Conservation (phyloP, 192 early-diverging fungal genomes). For the Coemansia furcata region DNA sequence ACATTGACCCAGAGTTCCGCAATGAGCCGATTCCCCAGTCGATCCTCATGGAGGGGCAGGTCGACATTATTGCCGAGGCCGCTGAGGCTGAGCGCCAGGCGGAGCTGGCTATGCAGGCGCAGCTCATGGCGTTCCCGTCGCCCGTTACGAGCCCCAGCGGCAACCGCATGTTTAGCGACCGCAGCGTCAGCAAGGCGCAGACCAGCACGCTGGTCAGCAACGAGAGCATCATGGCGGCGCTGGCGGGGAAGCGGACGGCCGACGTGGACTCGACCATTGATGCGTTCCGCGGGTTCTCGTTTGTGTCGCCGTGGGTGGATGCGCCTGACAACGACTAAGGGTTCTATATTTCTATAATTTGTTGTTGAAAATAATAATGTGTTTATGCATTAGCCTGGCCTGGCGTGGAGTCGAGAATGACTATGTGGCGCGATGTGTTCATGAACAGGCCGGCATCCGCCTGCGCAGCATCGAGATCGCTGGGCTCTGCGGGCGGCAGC, state of each 20-base stretch:
- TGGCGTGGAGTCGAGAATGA: neutral
- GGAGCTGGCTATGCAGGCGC: slow-evolving; percentile 37
- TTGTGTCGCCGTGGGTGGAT: slow-evolving; percentile 50
- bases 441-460: neutral
- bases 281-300: slow-evolving; percentile 54
- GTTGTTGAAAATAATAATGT: neutral
- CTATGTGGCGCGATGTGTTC: neutral
- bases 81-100: slow-evolving; percentile 49
- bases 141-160: slow-evolving; percentile 21
- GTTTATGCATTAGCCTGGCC: neutral
- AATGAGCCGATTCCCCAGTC: slow-evolving; percentile 50
- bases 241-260: neutral
- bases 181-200: neutral
- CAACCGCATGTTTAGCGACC: neutral
- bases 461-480: neutral
- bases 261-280: slow-evolving; percentile 9
- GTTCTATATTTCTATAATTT: neutral
- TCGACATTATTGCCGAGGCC: slow-evolving; percentile 37
- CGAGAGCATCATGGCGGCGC: neutral
- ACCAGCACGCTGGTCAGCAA: neutral
- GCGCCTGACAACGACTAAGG: slow-evolving; percentile 24
- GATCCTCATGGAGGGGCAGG: slow-evolving; percentile 42
- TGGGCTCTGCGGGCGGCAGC: neutral
- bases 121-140: slow-evolving; percentile 40
- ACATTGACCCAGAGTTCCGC: slow-evolving; percentile 56